Evolutionary conservation across 2,329 filamentous ascomycete genomes (phyloP), one percentile per base, ranked within the genome.

Genomic region (Fusarium coicis): DNA sequence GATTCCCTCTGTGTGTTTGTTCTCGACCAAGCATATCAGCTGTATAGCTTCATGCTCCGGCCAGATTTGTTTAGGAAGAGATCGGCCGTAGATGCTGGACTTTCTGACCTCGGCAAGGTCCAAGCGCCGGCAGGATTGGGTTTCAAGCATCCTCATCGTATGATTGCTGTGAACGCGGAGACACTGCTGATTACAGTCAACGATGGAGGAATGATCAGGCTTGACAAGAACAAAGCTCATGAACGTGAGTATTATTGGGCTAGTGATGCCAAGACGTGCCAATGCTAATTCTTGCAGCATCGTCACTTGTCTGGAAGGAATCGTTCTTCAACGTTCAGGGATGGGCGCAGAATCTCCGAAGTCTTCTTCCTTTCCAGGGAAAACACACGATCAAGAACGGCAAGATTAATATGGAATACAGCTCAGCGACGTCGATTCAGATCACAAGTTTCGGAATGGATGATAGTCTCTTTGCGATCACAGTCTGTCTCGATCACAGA

Each of bases 401-500:
- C 66, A 90, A 89, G 72, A 79, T 87, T 63, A 90, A 90, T 68
- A 87, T 93, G 81, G 92, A 95, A 70, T 84, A 90, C 68, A 91
- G 89, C 64, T 88, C 93, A 6, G 91, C 92, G 7, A 91, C 90
- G 2, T 91, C 92, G 9, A 87, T 89, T 72, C 81, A 90, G 80
- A 80, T 88, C 57, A 86, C 87, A 16, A 81, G 84, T 34, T 81
- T 90, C 67, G 88, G 87, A 7, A 80, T 87, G 26, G 83, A 87
- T 14, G 81, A 85, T 55, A 82, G 82, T 10, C 82, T 86, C 3
- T 91, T 89, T 73, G 85, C 89, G 4, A 93, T 97, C 76, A 95
- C 95, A 0, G 90, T 97, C 54, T 96, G 93, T 72, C 85, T 99
- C 67, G 95, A 99, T 76, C 95, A 99, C 80, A 92, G 91, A 16